Base-by-base conservation (phyloP, 345 rosid genomes). In the Sonneratia caseolaris region DNA sequence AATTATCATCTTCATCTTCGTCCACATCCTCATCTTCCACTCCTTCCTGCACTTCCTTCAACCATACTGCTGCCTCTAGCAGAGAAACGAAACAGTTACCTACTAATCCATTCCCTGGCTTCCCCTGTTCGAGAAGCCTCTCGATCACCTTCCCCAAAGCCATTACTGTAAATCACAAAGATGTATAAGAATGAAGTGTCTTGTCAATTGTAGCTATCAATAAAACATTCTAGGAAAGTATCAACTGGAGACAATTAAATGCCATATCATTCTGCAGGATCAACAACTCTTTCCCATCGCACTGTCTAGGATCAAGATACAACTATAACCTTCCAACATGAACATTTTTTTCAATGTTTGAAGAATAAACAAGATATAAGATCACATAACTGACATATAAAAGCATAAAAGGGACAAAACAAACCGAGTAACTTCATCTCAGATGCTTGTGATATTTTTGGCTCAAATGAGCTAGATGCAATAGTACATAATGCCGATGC, bases 371-470 rank as follows among this genome's bases (percentile, higher is more conserved):
- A 49, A 15, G 40, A 19, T 24, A 49, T 7, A 69, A 69, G 19
- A 24, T 18, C 5, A 16, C 4, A 22, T 45, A 0, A 12, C 51
- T n/a, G 14, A 59, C 24, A 3, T 38, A 21, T 57, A 24, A 62
- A 35, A 24, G 69, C 49, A 66, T 64, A 68, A 21, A 72, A 37
- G 69, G 2, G n/a, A 69, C 68, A 68, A 40, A 47, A 70, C 86
- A 73, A 22, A 92, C 97, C 92, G 74, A 74, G 76, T 73, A 90
- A 84, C 81, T 88, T 89, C 64, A 86, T 74, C 82, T 92, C 96
- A 0, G 96, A 82, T 67, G 73, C 82, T 61, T 68, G 61, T 55
- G 85, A 80, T 75, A 83, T 72, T 71, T 78, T 75, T 49, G 78
- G 77, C 73, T 84, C 88, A 72, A 74, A 82, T 66, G 80, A 73